Base-by-base conservation (phyloP, 495 filamentous ascomycete species). In the Aspergillus taichungensis region DNA sequence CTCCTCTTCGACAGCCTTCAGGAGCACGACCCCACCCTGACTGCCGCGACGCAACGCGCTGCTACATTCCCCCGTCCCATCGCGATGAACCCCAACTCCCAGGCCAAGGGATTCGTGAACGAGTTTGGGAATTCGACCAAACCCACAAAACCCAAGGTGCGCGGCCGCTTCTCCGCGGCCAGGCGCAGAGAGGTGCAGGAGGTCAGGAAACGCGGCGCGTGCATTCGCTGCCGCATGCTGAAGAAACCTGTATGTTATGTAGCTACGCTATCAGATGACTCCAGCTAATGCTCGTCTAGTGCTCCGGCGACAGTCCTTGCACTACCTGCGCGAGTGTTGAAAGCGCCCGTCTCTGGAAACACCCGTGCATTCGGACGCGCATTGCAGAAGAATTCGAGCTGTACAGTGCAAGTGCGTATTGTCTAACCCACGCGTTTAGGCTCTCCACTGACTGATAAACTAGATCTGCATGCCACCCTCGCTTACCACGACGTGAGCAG, bases 141-240 rank as follows among this genome's bases (percentile, higher is more conserved):
- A 58, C 60, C 71, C 30, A 51, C 51, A 6, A 76, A 77, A 44
- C 75, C 70, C 30, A 83, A 80, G 51, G 71, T 76, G 5, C 78
- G 88, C 11, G 80, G 83, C 0, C 71, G 80, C 30, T 94, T 92
- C 56, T 74, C 78, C 34, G 72, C 80, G 6, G 67, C 65, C 3
- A 67, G 88, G 42, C 76, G 88, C 39, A 80, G 81, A 54, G 83
- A 94, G 59, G 86, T 94, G 3, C 83, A 88, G 54, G 81, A 83
- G 53, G 79, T 92, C 28, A 76, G 88, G 24, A 87, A 87, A 54
- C 73, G 78, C 24, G 88, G 88, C 13, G 88, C 88, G 10, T 94
- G 88, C 54, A 87, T 90, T 43, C 78, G 88, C 37, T 94, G 88
- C 64, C 77, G 85, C 3, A 88, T 94, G 69, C 68, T 94, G 8